Evolutionary conservation across 139 green algal genomes (phyloP).

Genomic region (Coelastrella sp.): DNA sequence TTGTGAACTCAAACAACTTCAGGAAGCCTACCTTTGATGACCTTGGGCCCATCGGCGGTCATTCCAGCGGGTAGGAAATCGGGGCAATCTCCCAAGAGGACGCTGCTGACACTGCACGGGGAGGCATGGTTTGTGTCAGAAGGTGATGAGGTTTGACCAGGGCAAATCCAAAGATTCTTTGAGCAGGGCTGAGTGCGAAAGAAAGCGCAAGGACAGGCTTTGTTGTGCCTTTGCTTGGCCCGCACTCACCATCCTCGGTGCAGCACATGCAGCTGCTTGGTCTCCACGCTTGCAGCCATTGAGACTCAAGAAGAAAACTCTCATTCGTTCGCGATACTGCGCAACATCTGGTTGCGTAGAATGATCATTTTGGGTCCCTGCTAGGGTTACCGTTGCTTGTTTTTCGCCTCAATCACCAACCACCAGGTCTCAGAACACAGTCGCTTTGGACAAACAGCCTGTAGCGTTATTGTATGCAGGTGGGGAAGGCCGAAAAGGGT

Average conservation of each 20-base stretch:
- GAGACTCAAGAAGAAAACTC: not conserved
- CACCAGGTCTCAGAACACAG: no score
- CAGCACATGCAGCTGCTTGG: not conserved
- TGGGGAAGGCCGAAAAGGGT: no score
- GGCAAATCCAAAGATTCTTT: no score
- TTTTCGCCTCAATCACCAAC: no score
- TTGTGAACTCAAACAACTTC: no score
- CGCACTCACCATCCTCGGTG: slow-evolving; percentile 28
- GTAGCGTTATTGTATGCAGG: no score
- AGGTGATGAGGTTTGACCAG: not conserved
- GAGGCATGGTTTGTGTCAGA: not conserved
- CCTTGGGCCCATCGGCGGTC: not conserved
- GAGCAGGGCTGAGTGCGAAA: not conserved
- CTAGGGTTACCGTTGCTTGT: not conserved
- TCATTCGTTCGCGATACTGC: not conserved
- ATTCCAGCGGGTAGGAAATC: not conserved
- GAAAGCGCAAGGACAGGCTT: not conserved
- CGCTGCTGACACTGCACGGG: not conserved
- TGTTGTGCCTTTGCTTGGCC: not conserved
- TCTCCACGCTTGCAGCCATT: not conserved
- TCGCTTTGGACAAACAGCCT: no score
- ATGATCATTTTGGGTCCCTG: no score
- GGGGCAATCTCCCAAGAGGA: not conserved
- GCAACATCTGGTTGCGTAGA: not conserved
- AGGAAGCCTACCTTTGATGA: not conserved